Base-by-base conservation (phyloP, 2,329 filamentous ascomycete genomes). In the Trichoderma koningii region DNA sequence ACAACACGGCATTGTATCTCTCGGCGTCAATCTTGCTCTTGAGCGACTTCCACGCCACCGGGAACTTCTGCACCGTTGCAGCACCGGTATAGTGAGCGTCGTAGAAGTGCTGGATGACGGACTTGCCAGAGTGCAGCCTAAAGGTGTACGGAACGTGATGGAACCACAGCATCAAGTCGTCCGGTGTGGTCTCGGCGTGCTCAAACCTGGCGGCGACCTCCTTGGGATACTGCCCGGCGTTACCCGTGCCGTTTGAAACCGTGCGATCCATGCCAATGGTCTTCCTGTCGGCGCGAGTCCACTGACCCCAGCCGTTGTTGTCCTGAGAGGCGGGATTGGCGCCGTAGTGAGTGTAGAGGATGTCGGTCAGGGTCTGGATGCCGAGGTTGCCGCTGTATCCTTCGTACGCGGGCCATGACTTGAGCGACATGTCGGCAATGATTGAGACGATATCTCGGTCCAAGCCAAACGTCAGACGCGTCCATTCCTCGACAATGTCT, bases 261-360 rank as follows among this genome's bases (percentile, higher is more conserved):
- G 89, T 91, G 12, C 89, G 82, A 69, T 91, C 89, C 88, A 91
- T 91, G 0, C 89, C 89, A 63, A 91, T 85, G 5, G 79, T 79
- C 21, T 77, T 69, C 0, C 73, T 72, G 66, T 89, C 85, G 0
- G 88, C 88, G 4, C 89, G 83, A 0, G 88, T 90, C 62, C 62
- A 64, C 5, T 64, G 62, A 7, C 62, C 62, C 62, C 62, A 64
- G 14, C 62, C 62, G 23, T 64, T 64, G 44, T 53, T 38, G 21
- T 91, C 89, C 71, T 88, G 85, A 0, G 85, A 86, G 9, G 82
- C 84, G 1, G 89, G 87, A 65, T 87, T 89, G 0, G 89, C 87
- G 0, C 89, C 89, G 7, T 42, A 62, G 7, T 62, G 59, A 10
- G 59, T 62, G 59, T 62, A 62, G 14, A 62, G 41, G 5, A 62